Percentiles rank a stretch among this genome's conserved stretches.
These are phyloP conservation scores for Globomyces sp. DNA, from an alignment of 371 early-diverging fungal species.

Conservation along the genomic window DNA sequence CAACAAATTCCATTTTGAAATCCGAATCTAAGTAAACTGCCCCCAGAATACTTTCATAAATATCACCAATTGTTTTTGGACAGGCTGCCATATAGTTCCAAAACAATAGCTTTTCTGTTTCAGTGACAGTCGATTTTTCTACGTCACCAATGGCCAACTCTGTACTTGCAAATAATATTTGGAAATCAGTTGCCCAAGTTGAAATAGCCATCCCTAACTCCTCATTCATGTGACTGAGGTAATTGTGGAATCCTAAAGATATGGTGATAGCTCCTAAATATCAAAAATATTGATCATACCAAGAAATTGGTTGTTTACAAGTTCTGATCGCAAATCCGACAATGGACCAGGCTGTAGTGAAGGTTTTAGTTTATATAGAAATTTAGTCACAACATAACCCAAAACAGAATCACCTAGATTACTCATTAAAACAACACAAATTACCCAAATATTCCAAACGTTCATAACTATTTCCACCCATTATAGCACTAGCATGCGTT, in stretches of 20 bases:
- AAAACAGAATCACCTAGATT: constrained; percentile 80
- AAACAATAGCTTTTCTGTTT: constrained; percentile 20
- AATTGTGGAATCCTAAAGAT: constrained; percentile 58
- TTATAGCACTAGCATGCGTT: constrained; percentile 77
- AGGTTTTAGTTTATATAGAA: constrained; percentile 63
- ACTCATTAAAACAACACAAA: constrained; percentile 11
- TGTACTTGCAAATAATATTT: not conserved
- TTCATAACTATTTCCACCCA: constrained; percentile 69
- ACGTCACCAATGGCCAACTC: not conserved
- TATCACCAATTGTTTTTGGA: constrained; percentile 87
- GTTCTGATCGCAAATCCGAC: constrained; percentile 74
- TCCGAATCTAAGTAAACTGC: constrained; percentile 81
- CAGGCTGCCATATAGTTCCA: constrained; percentile 43
- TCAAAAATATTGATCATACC: constrained; percentile 50
- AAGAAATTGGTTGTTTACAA: constrained; percentile 86
- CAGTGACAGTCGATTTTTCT: not conserved
- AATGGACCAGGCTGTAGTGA: constrained; percentile 65
- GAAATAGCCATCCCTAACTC: not conserved
- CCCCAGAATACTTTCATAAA: constrained; percentile 85
- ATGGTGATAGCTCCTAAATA: constrained; percentile 32
- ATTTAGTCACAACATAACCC: constrained; percentile 73
- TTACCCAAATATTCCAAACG: constrained; percentile 86
- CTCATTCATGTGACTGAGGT: constrained; percentile 59
- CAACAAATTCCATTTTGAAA: constrained; percentile 23
- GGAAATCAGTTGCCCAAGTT: not conserved